These are phyloP conservation scores for Chytriomyces confervae DNA, from an alignment of 192 early-diverging fungal genomes.

Conservation along the genomic window DNA sequence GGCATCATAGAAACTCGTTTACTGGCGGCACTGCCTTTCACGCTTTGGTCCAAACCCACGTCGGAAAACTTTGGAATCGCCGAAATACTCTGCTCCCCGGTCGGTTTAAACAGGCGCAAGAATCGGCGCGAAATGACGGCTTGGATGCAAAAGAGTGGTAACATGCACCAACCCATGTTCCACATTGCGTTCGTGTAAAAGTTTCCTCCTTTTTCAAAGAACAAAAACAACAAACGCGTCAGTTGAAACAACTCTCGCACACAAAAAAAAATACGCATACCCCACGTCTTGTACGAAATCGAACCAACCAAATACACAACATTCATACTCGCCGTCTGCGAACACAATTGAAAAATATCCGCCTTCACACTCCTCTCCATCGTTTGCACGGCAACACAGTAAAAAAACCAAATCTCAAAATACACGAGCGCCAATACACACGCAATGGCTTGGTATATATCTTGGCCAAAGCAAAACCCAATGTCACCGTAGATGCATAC, in stretches of 20 bases:
- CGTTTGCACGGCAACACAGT: neutral
- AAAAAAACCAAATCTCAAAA: conserved; percentile 9
- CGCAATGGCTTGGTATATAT: conserved; percentile 16
- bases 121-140: too few relatives aligned
- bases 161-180: conserved; percentile 22
- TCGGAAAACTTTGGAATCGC: too few relatives aligned
- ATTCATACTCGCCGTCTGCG: neutral
- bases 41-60: too few relatives aligned
- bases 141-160: neutral
- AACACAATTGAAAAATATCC: conserved; percentile 12
- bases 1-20: too few relatives aligned
- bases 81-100: too few relatives aligned
- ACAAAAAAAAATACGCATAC: too few relatives aligned
- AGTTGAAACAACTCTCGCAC: too few relatives aligned
- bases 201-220: too few relatives aligned
- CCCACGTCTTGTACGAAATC: neutral
- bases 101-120: too few relatives aligned
- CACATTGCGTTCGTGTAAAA: conserved; percentile 18
- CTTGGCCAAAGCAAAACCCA: conserved; percentile 6
- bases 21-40: too few relatives aligned
- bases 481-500: conserved; percentile 15
- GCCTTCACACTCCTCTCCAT: neutral
- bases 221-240: too few relatives aligned
- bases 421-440: neutral
- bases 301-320: neutral